Conservation (phyloP, 257 asterid genomes). For the Ophiorrhiza pumila region DNA sequence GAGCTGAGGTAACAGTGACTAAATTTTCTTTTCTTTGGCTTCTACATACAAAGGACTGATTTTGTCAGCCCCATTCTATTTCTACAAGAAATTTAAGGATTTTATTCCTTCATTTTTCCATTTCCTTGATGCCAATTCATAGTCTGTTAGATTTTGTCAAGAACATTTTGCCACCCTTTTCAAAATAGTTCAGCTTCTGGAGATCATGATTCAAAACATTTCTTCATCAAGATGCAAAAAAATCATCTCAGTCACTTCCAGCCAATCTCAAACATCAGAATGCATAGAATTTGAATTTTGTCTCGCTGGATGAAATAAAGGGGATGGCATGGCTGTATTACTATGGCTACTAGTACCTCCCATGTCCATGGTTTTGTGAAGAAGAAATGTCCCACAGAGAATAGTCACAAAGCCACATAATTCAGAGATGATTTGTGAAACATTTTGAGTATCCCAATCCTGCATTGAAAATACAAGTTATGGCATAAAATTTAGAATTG, state of each 20-base stretch:
- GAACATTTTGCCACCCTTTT: neutral
- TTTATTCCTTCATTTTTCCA: conserved; percentile 1
- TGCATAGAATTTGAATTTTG: conserved; percentile 22
- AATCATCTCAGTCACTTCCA: neutral
- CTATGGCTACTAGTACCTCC: conserved; percentile 29
- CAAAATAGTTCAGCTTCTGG: neutral
- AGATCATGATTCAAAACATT: neutral
- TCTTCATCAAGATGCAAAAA: neutral
- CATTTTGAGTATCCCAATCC: conserved; percentile 66
- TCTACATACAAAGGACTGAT: neutral
- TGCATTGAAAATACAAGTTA: conserved; percentile 20
- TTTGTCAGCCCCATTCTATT: neutral
- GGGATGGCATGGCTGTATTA: conserved; percentile 19
- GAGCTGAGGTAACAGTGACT: neutral
- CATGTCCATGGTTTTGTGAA: conserved; percentile 85
- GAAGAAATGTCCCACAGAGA: conserved; percentile 71
- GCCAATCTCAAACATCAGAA: conserved; percentile 17
- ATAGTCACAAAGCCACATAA: conserved; percentile 74
- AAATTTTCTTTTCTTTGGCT: conserved; percentile 2
- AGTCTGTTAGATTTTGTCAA: neutral
- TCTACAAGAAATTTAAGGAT: neutral
- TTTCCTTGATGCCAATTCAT: conserved; percentile 4
- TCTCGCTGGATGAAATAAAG: conserved; percentile 24
- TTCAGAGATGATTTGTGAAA: conserved; percentile 58
- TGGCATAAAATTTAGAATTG: neutral